Evolutionary conservation across 1,284 basidiomycete species (phyloP).

Genomic region (Heliocybe sulcata): DNA sequence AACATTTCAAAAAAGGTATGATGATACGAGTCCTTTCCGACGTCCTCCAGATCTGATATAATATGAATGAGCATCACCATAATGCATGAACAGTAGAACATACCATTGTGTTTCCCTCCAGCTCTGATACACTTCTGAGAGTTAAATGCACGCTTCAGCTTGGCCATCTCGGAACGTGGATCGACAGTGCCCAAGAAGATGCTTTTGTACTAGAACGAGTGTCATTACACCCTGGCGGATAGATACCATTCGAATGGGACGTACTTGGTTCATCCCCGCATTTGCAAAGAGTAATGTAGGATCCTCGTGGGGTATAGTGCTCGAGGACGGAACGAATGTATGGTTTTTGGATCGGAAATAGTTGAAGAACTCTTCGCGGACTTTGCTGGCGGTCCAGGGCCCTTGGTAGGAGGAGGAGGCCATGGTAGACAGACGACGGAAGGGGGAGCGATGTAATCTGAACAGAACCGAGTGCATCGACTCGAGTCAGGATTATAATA

Average conservation of each 20-base stretch:
- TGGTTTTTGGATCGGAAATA: slow-evolving; percentile 80
- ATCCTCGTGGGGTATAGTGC: slow-evolving; percentile 95
- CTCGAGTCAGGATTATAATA: not conserved
- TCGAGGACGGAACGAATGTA: slow-evolving; percentile 89
- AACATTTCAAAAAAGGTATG: slow-evolving; percentile 99
- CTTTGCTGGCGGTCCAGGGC: slow-evolving; percentile 64
- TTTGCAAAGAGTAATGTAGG: slow-evolving; percentile 97
- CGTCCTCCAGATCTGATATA: slow-evolving; percentile 85
- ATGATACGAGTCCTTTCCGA: slow-evolving; percentile 95
- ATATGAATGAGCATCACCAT: slow-evolving; percentile 8
- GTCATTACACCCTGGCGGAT: slow-evolving; percentile 7
- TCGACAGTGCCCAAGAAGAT: slow-evolving; percentile 97
- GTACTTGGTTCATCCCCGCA: slow-evolving; percentile 92
- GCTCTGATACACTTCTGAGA: slow-evolving; percentile 97
- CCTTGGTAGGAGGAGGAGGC: slow-evolving; percentile 19
- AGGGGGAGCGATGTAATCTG: not conserved
- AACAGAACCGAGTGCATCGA: not conserved
- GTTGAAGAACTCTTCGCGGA: slow-evolving; percentile 72
- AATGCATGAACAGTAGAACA: slow-evolving; percentile 8
- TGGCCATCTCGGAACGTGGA: slow-evolving; percentile 83
- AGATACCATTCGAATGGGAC: slow-evolving; percentile 9
- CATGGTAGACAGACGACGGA: slow-evolving; percentile 6
- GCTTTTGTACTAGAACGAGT: slow-evolving; percentile 76
- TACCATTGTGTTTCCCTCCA: slow-evolving; percentile 97
- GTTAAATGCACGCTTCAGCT: slow-evolving; percentile 91